Evolutionary conservation across 371 early-diverging fungal species (phyloP).

Genomic region (Zychaea mexicana): DNA sequence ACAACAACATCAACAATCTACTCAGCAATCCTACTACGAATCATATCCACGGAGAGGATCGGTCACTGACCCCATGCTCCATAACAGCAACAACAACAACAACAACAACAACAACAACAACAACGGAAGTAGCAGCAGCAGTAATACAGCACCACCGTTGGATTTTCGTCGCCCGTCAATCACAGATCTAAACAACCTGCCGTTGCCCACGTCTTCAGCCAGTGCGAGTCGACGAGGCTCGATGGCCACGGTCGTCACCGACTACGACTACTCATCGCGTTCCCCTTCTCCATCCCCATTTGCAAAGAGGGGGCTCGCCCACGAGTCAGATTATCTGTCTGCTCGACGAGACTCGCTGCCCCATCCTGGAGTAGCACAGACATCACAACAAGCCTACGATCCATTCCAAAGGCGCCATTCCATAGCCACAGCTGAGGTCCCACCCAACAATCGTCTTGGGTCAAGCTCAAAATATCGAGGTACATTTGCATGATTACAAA

Average conservation of each 20-base stretch:
- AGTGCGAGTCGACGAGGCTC: slow-evolving; percentile 41
- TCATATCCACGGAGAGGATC: slow-evolving; percentile 43
- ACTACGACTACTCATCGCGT: slow-evolving; percentile 45
- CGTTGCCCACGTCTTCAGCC: slow-evolving; percentile 28
- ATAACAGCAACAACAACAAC: slow-evolving; percentile 10
- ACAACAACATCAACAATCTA: slow-evolving; percentile 2
- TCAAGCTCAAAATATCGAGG: slow-evolving; percentile 37
- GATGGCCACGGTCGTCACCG: slow-evolving; percentile 32
- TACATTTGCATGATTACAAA: slow-evolving; percentile 3
- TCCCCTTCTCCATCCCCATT: slow-evolving; percentile 41
- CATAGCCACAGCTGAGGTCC: slow-evolving; percentile 49
- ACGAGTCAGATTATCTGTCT: slow-evolving; percentile 2
- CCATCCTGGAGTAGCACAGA: slow-evolving; percentile 22
- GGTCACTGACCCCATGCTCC: slow-evolving; percentile 29
- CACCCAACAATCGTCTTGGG: slow-evolving; percentile 13
- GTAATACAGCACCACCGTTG: neutral
- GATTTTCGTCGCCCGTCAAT: slow-evolving; percentile 41
- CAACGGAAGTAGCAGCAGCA: neutral
- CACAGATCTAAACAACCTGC: slow-evolving; percentile 31
- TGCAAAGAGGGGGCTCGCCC: slow-evolving; percentile 1
- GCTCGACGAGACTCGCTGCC: slow-evolving; percentile 46
- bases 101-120: slow-evolving; percentile 4
- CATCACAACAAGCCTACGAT: slow-evolving; percentile 29
- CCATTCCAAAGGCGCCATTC: slow-evolving; percentile 60
- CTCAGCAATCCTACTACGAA: slow-evolving; percentile 8